Percentiles rank a stretch among this genome's conserved stretches.
Conservation (phyloP, 768 basidiomycete species). For the Termitomyces sp. region DNA sequence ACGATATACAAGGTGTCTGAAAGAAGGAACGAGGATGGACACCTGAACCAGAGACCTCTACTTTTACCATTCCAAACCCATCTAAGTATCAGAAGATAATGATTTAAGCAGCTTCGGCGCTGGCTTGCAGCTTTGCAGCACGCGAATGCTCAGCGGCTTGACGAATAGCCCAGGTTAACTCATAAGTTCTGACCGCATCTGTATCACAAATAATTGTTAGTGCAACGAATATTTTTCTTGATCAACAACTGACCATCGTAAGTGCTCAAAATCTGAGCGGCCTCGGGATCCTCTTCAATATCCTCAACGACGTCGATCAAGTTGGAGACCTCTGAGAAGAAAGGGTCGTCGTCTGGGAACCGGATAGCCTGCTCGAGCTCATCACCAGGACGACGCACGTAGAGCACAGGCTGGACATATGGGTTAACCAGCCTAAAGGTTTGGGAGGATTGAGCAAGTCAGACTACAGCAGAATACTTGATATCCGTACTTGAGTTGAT, state of each 20-base stretch:
- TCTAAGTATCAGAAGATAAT: background rate
- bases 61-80: background rate
- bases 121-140: conserved; percentile 39
- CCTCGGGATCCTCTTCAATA: conserved; percentile 84
- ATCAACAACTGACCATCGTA: conserved; percentile 64
- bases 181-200: conserved; percentile 88
- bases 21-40: background rate
- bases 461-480: background rate
- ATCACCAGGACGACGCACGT: conserved; percentile 81
- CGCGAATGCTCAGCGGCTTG: conserved; percentile 71
- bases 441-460: conserved; percentile 3
- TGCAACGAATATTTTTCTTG: background rate
- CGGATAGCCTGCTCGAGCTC: conserved; percentile 68
- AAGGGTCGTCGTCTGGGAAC: conserved; percentile 86
- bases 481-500: conserved; percentile 66
- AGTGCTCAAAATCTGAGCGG: conserved; percentile 73
- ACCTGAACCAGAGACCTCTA: background rate
- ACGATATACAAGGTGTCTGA: background rate
- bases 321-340: conserved; percentile 91
- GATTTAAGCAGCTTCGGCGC: conserved; percentile 22
- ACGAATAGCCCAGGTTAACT: conserved; percentile 93
- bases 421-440: conserved; percentile 76
- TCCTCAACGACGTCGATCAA: conserved; percentile 89
- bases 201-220: background rate
- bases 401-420: conserved; percentile 87